These are phyloP conservation scores for Lachancea dasiensis DNA, from an alignment of 805 yeast species.

Conservation along the genomic window DNA sequence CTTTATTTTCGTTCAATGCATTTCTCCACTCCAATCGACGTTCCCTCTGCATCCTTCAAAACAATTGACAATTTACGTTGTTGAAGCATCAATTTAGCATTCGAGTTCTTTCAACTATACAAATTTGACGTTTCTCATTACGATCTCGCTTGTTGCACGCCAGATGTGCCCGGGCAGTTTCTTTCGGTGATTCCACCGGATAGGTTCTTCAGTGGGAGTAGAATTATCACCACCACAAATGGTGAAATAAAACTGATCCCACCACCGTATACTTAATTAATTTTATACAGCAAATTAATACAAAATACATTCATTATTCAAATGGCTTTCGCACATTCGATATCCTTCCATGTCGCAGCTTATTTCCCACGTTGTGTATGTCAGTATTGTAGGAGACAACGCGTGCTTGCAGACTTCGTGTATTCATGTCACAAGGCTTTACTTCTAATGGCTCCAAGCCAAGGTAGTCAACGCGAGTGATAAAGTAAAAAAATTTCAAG, in stretches of 20 bases:
- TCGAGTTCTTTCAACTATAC: no score
- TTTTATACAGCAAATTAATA: no score
- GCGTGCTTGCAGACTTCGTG: not conserved
- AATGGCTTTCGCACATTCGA: no score
- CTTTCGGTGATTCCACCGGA: not conserved
- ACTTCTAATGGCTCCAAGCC: no score
- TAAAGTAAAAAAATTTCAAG: conserved; percentile 31
- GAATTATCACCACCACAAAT: no score
- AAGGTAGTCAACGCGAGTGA: no score
- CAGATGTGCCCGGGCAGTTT: not conserved
- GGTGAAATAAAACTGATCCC: no score
- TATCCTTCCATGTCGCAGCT: no score
- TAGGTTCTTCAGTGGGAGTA: not conserved
- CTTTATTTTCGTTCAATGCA: conserved; percentile 8
- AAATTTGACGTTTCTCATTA: not conserved
- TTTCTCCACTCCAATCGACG: conserved; percentile 8
- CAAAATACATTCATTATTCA: no score
- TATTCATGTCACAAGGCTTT: no score
- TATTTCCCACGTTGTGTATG: not conserved
- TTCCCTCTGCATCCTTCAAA: conserved; percentile 9
- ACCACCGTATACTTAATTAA: no score
- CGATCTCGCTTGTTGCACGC: not conserved
- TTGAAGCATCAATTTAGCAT: conserved; percentile 2
- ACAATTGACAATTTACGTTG: not conserved
- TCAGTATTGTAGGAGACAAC: not conserved